These are phyloP conservation scores for Colletotrichum gloeosporioides DNA, from an alignment of 2,329 filamentous ascomycete genomes.

Conservation along the genomic window DNA sequence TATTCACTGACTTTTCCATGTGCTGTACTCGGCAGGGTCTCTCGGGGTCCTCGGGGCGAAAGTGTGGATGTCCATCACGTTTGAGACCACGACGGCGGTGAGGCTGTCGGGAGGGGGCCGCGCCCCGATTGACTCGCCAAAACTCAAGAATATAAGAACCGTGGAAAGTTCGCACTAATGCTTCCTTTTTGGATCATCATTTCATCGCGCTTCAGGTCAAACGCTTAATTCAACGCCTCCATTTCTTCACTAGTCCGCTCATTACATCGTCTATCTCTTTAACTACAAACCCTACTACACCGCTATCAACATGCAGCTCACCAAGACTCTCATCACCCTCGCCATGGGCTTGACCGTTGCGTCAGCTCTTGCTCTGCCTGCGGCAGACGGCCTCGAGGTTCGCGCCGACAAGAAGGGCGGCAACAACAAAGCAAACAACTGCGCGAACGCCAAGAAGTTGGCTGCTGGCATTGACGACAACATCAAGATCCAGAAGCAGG, in stretches of 20 bases:
- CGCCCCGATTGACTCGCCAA: neutral
- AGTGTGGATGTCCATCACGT: neutral
- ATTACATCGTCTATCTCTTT: neutral
- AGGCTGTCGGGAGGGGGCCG: neutral
- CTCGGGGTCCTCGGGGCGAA: neutral
- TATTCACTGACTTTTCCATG: neutral
- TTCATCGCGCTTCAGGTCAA: neutral
- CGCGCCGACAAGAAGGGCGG: neutral
- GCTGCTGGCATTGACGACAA: slow-evolving; percentile 27
- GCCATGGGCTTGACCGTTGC: neutral
- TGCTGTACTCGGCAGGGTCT: neutral
- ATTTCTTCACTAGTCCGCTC: neutral
- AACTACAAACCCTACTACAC: neutral
- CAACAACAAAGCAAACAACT: neutral
- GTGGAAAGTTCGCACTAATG: neutral
- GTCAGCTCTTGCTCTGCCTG: neutral
- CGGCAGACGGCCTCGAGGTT: neutral
- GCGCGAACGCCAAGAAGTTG: slow-evolving; percentile 23
- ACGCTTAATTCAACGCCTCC: neutral
- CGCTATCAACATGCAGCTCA: slow-evolving; percentile 1
- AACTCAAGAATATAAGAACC: neutral
- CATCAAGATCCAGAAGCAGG: slow-evolving; percentile 27
- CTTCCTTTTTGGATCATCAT: fast-evolving
- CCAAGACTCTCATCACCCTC: neutral
- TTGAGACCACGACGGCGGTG: slow-evolving; percentile 6